Evolutionary conservation across 805 yeast genomes (phyloP).

Genomic region (Scheffersomyces ergatensis): DNA sequence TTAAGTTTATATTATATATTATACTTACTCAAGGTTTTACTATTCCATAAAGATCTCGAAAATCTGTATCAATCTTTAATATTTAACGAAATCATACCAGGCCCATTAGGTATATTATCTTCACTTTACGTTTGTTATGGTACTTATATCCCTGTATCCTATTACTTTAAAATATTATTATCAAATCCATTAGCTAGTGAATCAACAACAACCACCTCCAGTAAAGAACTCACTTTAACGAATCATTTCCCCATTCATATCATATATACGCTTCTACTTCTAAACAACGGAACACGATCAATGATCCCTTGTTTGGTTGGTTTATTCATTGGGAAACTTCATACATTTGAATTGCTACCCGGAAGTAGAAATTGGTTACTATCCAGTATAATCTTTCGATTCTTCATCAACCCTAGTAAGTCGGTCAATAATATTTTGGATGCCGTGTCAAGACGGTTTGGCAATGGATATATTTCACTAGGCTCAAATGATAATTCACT

Average conservation of each 20-base stretch:
- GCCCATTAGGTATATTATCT: constrained; percentile 40
- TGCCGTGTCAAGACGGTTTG: background rate
- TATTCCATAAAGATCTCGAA: constrained; percentile 2
- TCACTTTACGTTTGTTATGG: constrained; percentile 40
- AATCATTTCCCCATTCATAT: constrained; percentile 42
- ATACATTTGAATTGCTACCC: constrained; percentile 32
- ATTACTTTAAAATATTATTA: constrained; percentile 32
- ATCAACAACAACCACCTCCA: background rate
- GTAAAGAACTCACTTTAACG: constrained; percentile 23
- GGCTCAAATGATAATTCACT: background rate
- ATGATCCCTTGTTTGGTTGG: constrained; percentile 37
- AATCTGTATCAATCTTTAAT: constrained; percentile 21
- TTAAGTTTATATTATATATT: constrained; percentile 13
- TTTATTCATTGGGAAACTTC: constrained; percentile 33
- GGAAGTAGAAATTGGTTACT: constrained; percentile 34
- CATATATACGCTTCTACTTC: constrained; percentile 28
- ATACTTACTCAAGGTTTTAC: constrained; percentile 4
- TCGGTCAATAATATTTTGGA: constrained; percentile 1
- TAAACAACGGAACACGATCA: constrained; percentile 37
- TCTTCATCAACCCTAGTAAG: constrained; percentile 26
- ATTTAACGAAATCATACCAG: constrained; percentile 34
- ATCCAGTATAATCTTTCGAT: constrained; percentile 23
- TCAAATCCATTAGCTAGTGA: constrained; percentile 11
- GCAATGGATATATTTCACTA: background rate
- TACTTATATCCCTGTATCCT: constrained; percentile 29